Base-by-base conservation (phyloP, 2,329 filamentous ascomycete genomes). In the Aspergillus carbonarius region DNA sequence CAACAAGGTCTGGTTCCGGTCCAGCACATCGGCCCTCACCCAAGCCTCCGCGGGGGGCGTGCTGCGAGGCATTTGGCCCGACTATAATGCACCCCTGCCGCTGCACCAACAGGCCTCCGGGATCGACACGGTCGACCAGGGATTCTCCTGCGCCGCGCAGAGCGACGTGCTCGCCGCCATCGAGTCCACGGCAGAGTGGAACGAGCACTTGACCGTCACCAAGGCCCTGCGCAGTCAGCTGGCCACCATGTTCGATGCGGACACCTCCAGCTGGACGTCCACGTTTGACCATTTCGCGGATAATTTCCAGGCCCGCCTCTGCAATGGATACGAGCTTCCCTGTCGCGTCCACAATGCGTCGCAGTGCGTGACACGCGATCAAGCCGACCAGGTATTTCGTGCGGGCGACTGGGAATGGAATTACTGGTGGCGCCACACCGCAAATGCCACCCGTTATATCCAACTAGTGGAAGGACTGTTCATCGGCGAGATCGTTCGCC, bases 331-430 rank as follows among this genome's bases (percentile, higher is more conserved):
- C 40, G 47, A 66, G 0, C 64, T 76, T 0, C 75, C 75, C 0
- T 77, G 75, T 57, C 66, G 66, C 40, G 4, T 70, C 1, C 57
- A 58, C 0, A 66, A 76, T 48, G 56, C 58, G 0, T 66, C 67
- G 0, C 55, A 64, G 3, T 77, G 75, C 52, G 74, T 73, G n/a
- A 75, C 66, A 0, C 59, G 42, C 32, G 55, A 64, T 0, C 71
- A 74, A 60, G 74, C 71, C 0, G 55, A 76, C 1, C 69, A 75
- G 52, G 73, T 74, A 8, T 77, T 77, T 62, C 73, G 75, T 30
- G 74, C 73, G 1, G 75, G 75, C 5, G 75, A 77, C 49, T 77
- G 75, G 75, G 73, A 75, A 54, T 77, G 73, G 71, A 76, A 77
- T 48, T 77, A 76, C 62, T 76, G 72, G 62, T 77, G 72, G 73